Evolutionary conservation across 140 eudicot species (phyloP), one percentile per base, ranked within the genome.

Genomic region (Cichorium intybus): DNA sequence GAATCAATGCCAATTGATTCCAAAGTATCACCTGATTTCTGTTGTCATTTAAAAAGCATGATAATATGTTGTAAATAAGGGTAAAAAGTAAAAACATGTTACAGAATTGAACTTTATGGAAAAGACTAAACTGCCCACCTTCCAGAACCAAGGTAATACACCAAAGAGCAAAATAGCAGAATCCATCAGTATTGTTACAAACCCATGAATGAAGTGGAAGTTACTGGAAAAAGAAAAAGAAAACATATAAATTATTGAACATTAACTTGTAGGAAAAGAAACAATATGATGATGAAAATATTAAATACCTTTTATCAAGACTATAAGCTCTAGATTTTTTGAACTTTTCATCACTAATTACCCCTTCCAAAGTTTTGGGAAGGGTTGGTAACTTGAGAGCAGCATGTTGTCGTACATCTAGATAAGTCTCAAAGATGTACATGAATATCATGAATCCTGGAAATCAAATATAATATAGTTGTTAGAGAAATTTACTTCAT

Each of bases 241-340:
- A 34, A 18, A 57, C 18, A 43, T 43, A 1, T 43, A 0, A 43
- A 43, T 43, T 39, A 16, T 11, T 39, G 27, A 14, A 37, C 16
- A 26, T 14, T 10, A 60, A 2, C 18, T 24, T 62, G 60, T 9
- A 57, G 31, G 28, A 68, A 15, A 57, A 62, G 7, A 41, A 52
- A 59, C 22, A 29, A 14, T 28, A 21, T 26, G 56, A 75, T 10
- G 14, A 59, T 39, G 45, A 39, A 47, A 24, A 33, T 31, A 7
- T 14, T 43, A 43, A 2, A 4, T 55, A 93, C 99, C 99, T 93
- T 76, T 93, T 93, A 64, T 93, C 99, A 12, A 93, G 81, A 71
- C 95, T 93, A 71, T 93, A 93, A 45, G 99, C 97, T 52, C 99
- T 82, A 61, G 99, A 83, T 72, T 93, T 93, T 84, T 93, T 83